These are phyloP conservation scores for Mallotus japonicus DNA, from an alignment of 441 rosid genomes.

Conservation along the genomic window DNA sequence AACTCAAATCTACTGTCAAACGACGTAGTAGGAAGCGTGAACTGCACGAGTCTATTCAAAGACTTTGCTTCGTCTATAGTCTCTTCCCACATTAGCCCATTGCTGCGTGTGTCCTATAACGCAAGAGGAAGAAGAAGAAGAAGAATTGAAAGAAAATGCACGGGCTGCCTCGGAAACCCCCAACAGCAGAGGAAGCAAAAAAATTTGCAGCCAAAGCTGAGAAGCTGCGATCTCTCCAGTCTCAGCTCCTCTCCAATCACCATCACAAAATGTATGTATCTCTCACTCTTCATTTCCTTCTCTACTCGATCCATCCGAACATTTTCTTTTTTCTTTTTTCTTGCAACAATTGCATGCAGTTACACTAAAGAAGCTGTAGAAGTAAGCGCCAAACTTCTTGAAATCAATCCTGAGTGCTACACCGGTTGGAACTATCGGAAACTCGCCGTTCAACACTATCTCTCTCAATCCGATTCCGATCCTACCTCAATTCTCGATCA, in stretches of 20 bases:
- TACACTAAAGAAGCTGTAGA: slow-evolving; percentile 76
- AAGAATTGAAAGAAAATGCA: slow-evolving; percentile 49
- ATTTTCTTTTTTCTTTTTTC: neutral
- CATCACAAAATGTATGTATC: slow-evolving; percentile 51
- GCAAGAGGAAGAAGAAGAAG: no score
- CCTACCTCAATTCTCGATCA: slow-evolving; percentile 57
- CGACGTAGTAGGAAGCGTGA: no score
- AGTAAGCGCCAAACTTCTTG: slow-evolving; percentile 71
- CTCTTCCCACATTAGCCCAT: no score
- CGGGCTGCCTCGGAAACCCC: slow-evolving; percentile 76
- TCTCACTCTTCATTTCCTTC: neutral
- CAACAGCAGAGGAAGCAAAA: slow-evolving; percentile 57
- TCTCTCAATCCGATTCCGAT: slow-evolving; percentile 41
- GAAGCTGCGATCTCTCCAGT: slow-evolving; percentile 64
- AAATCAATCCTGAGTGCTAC: slow-evolving; percentile 78
- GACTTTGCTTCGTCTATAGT: no score
- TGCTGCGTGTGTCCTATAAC: no score
- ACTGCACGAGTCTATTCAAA: no score
- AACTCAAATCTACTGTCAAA: no score
- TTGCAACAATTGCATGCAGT: slow-evolving; percentile 31
- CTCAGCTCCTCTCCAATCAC: slow-evolving; percentile 59
- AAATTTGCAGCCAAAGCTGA: slow-evolving; percentile 64
- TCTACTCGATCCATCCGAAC: neutral
- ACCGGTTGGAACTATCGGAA: slow-evolving; percentile 92
- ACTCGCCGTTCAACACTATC: slow-evolving; percentile 56